These are phyloP conservation scores for Aegle marmelos DNA, from an alignment of 345 rosid genomes.

Conservation along the genomic window DNA sequence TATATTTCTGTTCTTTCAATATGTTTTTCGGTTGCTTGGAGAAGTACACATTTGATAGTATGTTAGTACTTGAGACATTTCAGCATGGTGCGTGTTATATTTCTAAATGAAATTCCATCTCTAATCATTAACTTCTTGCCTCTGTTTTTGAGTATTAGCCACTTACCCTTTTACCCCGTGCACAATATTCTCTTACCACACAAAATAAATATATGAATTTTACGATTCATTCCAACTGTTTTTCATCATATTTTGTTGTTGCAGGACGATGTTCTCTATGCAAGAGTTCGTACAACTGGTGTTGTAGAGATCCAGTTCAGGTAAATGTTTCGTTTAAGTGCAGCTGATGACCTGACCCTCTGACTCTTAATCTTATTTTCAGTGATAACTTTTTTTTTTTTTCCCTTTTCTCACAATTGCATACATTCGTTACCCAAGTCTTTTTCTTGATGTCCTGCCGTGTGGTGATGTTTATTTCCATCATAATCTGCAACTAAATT, in stretches of 20 bases:
- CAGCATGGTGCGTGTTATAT: too few relatives aligned
- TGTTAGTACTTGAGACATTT: not conserved
- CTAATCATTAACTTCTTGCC: not conserved
- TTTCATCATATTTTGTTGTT: conserved; percentile 16
- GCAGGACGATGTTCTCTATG: conserved; percentile 95
- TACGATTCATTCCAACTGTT: not conserved
- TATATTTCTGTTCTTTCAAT: not conserved
- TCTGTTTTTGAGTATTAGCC: not conserved
- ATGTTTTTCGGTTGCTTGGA: not conserved
- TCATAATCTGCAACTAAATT: not conserved
- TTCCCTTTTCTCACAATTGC: not conserved
- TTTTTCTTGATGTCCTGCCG: not conserved
- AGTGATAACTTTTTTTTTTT: not conserved
- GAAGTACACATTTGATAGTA: not conserved
- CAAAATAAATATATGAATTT: not conserved
- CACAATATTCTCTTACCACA: not conserved
- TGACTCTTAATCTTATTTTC: not conserved
- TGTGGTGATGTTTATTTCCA: not conserved
- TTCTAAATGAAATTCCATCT: not conserved
- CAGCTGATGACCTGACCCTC: not conserved
- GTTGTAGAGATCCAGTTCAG: conserved; percentile 99
- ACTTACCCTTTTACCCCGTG: not conserved
- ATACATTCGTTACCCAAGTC: not conserved
- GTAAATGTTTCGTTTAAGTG: conserved; percentile 33
- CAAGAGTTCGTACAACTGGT: conserved; percentile 97